Base-by-base conservation (phyloP, 2,329 filamentous ascomycete species). In the Neophaeococcomyces aloes region DNA sequence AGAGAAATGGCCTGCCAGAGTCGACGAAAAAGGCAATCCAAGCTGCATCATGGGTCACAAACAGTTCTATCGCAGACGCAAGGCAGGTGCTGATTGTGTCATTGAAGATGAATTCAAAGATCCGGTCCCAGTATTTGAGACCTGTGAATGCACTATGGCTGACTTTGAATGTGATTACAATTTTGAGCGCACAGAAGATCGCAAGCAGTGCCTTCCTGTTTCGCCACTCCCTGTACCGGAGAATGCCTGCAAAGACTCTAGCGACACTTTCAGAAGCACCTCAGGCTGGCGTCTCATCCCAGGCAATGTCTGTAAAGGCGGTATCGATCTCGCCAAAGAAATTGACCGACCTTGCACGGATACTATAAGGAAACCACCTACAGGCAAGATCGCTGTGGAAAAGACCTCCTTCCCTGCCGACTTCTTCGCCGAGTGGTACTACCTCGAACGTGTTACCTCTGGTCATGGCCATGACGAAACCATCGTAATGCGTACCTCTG, bases 121-220 rank as follows among this genome's bases (percentile, higher is more conserved):
- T 50, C 79, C 84, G 0, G 65, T 76, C 27, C 77, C 83, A 1
- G 69, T 80, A 48, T 81, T 76, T 21, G 77, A 86, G 55, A 65
- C 78, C 36, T 98, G 91, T 68, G 78, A 85, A 31, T 98, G 91
- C 63, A 79, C 80, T 1, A 77, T 83, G 45, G 69, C 72, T 27
- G 93, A 98, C 61, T 98, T 94, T 60, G 91, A 98, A 65, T 98
- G 91, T 61, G 89, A 96, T 59, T 94, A 84, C 70, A 93, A 94
- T 62, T 96, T 94, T 60, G 68, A 79, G 47, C 76, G 76, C 54
- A 21, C 50, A 5, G 69, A 76, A 3, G 78, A 89, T 49, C 72
- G 75, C 41, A 76, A 75, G 38, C 72, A 81, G 49, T 96, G 91
- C 59, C 70, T 78, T 18, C 72, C 75, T 6, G 75, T 71, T 19